These are phyloP conservation scores for Podospora tetraspora DNA, from an alignment of 495 filamentous ascomycete genomes.

Conservation along the genomic window DNA sequence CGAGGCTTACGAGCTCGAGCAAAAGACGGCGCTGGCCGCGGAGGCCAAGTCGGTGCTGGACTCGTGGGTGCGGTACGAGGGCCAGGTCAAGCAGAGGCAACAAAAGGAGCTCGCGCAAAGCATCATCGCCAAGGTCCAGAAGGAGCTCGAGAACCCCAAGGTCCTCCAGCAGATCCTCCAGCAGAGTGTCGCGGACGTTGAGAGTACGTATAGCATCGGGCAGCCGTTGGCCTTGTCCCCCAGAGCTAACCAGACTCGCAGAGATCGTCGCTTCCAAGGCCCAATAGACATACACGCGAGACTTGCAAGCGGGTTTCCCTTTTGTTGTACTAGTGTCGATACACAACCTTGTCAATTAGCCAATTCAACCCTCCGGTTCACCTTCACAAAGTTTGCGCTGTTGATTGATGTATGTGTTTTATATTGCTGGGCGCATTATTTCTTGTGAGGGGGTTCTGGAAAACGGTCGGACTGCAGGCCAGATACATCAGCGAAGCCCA, in stretches of 20 bases:
- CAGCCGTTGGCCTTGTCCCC: background rate
- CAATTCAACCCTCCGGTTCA: constrained; percentile 28
- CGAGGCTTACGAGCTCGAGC: constrained; percentile 93
- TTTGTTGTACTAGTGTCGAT: constrained; percentile 43
- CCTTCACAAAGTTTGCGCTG: background rate
- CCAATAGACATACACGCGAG: constrained; percentile 43
- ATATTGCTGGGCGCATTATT: background rate
- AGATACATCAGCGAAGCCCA: background rate
- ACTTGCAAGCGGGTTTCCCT: constrained; percentile 42
- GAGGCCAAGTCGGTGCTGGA: constrained; percentile 96
- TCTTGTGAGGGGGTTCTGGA: background rate
- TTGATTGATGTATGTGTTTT: background rate
- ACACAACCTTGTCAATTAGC: constrained; percentile 44
- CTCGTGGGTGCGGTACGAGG: constrained; percentile 97
- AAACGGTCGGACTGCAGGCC: background rate
- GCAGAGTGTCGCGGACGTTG: constrained; percentile 91
- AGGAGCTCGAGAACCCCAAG: constrained; percentile 97
- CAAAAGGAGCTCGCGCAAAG: constrained; percentile 90
- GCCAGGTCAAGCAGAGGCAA: constrained; percentile 96
- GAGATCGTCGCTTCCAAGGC: constrained; percentile 52
- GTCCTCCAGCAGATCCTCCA: constrained; percentile 89
- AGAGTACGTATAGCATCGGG: constrained; percentile 63
- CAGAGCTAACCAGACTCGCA: constrained; percentile 29
- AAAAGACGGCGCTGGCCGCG: constrained; percentile 77
- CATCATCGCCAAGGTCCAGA: constrained; percentile 92